phyloP scores from a whole-genome alignment of 2,329 filamentous ascomycete genomes.

The Fusarium sp. region DNA sequence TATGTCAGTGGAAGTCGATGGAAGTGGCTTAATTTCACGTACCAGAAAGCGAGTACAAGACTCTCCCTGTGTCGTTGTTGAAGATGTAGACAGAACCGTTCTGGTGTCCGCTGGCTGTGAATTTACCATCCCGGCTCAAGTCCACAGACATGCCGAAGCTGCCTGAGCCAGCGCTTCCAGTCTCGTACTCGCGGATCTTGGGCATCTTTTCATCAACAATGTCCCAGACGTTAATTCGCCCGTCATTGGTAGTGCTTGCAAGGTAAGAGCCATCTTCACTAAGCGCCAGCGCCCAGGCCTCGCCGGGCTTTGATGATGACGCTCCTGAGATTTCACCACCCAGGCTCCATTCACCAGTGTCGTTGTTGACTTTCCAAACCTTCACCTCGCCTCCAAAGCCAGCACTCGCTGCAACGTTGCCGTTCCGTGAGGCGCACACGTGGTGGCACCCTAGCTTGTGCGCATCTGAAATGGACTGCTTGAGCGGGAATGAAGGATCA shows the following conservation, averaged over 20 bases:
- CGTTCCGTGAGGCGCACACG: conserved; percentile 76
- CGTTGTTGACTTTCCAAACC: conserved; percentile 76
- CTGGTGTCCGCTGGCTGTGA: conserved; percentile 92
- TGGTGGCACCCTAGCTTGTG: conserved; percentile 95
- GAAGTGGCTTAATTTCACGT: conserved; percentile 43
- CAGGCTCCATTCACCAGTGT: conserved; percentile 64
- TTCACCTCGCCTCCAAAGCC: conserved; percentile 92
- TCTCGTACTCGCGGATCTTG: conserved; percentile 87
- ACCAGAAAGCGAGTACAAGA: conserved; percentile 88
- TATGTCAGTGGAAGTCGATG: conserved; percentile 16
- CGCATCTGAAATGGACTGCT: conserved; percentile 81
- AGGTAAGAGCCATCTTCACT: conserved; percentile 86
- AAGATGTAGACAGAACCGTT: conserved; percentile 94
- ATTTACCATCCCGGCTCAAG: conserved; percentile 80
- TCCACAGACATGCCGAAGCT: conserved; percentile 93
- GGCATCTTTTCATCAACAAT: conserved; percentile 64
- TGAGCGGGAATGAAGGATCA: conserved; percentile 77
- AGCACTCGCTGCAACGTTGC: conserved; percentile 79
- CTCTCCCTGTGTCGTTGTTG: conserved; percentile 87
- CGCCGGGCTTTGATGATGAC: conserved; percentile 70
- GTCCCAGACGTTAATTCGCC: conserved; percentile 91
- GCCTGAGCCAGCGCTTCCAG: conserved; percentile 74
- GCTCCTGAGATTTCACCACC: conserved; percentile 56
- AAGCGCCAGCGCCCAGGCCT: conserved; percentile 89
- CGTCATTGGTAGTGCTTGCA: conserved; percentile 88